Conservation (phyloP, 2,329 filamentous ascomycete species). For the Monilinia aucupariae region DNA sequence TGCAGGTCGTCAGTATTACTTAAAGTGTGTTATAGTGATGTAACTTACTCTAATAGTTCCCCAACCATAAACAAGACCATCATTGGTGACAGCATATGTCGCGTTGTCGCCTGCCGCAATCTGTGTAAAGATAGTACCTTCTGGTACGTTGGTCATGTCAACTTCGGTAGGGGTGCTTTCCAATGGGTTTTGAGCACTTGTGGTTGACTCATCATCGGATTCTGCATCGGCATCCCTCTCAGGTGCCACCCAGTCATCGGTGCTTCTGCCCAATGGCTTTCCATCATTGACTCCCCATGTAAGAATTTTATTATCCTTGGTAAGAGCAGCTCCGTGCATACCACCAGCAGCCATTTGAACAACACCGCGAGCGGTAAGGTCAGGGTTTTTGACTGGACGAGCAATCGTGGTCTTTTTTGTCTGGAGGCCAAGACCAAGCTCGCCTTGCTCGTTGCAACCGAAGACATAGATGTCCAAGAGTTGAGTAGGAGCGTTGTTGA, state of each 20-base stretch:
- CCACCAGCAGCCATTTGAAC: conserved; percentile 73
- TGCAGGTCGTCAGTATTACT: conserved; percentile 29
- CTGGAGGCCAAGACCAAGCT: conserved; percentile 70
- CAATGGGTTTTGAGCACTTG: conserved; percentile 57
- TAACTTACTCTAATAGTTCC: conserved; percentile 65
- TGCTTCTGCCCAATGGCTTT: conserved; percentile 71
- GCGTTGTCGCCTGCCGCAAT: conserved; percentile 69
- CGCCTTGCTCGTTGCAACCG: conserved; percentile 70
- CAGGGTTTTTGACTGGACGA: conserved; percentile 63
- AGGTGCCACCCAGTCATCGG: conserved; percentile 57
- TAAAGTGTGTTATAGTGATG: background rate
- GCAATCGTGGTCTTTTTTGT: conserved; percentile 64
- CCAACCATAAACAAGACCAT: conserved; percentile 77
- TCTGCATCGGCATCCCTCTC: conserved; percentile 45
- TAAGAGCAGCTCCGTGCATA: conserved; percentile 74
- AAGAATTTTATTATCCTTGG: conserved; percentile 71
- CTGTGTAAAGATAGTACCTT: conserved; percentile 56
- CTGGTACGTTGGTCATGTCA: conserved; percentile 47
- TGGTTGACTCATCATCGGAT: conserved; percentile 46
- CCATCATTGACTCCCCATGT: conserved; percentile 87
- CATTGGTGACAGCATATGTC: conserved; percentile 67
- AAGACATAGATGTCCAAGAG: conserved; percentile 71
- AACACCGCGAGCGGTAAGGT: conserved; percentile 56
- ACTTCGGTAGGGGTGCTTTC: conserved; percentile 47
- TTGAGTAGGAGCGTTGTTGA: conserved; percentile 59